These are phyloP conservation scores for Cicer bijugum DNA, from an alignment of 306 rosid genomes.

Conservation along the genomic window DNA sequence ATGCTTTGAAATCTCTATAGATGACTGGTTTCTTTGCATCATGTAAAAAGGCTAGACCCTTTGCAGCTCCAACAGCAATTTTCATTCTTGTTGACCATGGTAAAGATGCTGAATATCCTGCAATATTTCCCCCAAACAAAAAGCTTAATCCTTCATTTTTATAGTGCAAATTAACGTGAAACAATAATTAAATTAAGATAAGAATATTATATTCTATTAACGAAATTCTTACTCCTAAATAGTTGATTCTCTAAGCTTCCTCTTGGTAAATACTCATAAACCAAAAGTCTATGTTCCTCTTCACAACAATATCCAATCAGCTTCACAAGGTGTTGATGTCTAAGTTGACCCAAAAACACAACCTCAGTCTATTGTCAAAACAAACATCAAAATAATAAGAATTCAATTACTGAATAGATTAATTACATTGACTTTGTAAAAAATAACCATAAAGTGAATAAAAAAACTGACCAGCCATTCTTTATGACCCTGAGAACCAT, in stretches of 20 bases:
- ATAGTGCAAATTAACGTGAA: conserved; percentile 4
- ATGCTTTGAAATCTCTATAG: conserved; percentile 90
- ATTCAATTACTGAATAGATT: not conserved
- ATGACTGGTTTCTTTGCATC: conserved; percentile 89
- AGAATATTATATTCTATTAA: not conserved
- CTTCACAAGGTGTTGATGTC: conserved; percentile 85
- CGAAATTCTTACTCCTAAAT: conserved; percentile 70
- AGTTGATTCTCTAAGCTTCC: conserved; percentile 97
- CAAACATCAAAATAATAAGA: conserved; percentile 5
- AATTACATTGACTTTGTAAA: too few species aligned
- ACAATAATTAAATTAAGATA: not conserved
- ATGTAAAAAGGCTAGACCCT: conserved; percentile 84
- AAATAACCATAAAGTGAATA: not conserved
- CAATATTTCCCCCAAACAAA: not conserved
- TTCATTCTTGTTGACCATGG: conserved; percentile 98
- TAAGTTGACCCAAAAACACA: conserved; percentile 84
- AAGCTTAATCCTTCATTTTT: conserved; percentile 12
- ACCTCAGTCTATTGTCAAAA: conserved; percentile 75
- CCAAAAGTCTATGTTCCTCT: conserved; percentile 87
- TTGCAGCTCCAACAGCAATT: conserved; percentile 93
- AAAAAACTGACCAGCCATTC: conserved; percentile 91
- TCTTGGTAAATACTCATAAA: conserved; percentile 86
- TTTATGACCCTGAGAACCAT: conserved; percentile 87
- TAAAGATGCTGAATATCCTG: conserved; percentile 74
- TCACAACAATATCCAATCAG: conserved; percentile 92